Conservation (phyloP, 306 rosid genomes). For the Lathyrus oleraceus region DNA sequence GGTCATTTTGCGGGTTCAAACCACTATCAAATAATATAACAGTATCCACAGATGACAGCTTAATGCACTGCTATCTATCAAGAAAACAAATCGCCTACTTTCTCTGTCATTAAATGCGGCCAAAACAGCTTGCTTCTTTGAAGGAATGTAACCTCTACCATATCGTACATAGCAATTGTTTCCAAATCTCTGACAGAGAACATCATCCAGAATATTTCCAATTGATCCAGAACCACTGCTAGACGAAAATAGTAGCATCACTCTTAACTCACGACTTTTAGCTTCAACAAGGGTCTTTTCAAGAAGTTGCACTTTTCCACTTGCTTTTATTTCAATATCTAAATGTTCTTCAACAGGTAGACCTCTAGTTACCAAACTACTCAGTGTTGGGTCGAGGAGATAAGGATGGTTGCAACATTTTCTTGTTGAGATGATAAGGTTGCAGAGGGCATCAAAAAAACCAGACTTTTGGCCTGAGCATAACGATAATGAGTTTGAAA, state of each 20-base stretch:
- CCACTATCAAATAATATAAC: constrained; percentile 74
- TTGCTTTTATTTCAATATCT: constrained; percentile 41
- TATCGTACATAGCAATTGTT: no score
- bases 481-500: constrained; percentile 40
- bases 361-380: constrained; percentile 30
- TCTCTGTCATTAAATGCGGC: no score
- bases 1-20: constrained; percentile 64
- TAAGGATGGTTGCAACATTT: no score
- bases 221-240: no score
- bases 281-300: constrained; percentile 46
- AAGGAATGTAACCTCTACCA: no score
- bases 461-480: constrained; percentile 40
- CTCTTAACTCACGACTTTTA: no score
- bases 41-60: constrained; percentile 61
- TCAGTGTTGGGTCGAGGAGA: constrained; percentile 40
- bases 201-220: no score
- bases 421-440: constrained; percentile 40
- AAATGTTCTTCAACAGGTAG: constrained; percentile 41
- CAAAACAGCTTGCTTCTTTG: no score
- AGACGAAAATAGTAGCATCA: no score
- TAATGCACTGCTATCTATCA: constrained; percentile 68
- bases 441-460: constrained; percentile 36
- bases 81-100: constrained; percentile 65
- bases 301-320: constrained; percentile 48
- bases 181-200: no score